Evolutionary conservation across 1,284 basidiomycete genomes (phyloP).

Genomic region (Coniferiporia weirii): DNA sequence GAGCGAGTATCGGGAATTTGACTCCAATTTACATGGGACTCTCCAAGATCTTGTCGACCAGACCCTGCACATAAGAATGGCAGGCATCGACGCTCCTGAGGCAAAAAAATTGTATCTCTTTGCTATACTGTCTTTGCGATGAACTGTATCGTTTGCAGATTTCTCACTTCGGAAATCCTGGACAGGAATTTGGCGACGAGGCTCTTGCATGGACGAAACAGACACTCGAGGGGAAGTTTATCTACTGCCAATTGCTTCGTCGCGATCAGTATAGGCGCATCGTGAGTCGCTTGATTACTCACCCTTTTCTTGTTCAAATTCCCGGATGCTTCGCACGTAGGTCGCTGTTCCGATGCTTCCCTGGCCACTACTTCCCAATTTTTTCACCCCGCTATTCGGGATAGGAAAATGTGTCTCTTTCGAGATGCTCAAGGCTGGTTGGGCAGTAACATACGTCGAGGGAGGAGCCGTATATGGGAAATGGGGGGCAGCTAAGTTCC

Average conservation of each 20-base stretch:
- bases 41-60: slow-evolving; percentile 61
- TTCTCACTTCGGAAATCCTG: slow-evolving; percentile 70
- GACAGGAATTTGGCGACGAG: slow-evolving; percentile 68
- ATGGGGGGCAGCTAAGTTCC: slow-evolving; percentile 58
- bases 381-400: slow-evolving; percentile 36
- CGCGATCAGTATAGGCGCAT: slow-evolving; percentile 81
- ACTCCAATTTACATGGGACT: background rate
- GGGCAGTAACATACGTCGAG: slow-evolving; percentile 71
- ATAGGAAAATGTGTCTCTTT: slow-evolving; percentile 56
- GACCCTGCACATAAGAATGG: slow-evolving; percentile 80
- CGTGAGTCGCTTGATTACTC: slow-evolving; percentile 38
- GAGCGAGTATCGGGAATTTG: background rate
- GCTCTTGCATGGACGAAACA: slow-evolving; percentile 66
- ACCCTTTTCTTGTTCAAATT: background rate
- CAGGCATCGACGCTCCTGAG: slow-evolving; percentile 89
- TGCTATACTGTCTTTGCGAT: background rate
- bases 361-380: slow-evolving; percentile 44
- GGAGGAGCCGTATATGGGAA: slow-evolving; percentile 74
- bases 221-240: slow-evolving; percentile 47
- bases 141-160: background rate
- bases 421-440: slow-evolving; percentile 76
- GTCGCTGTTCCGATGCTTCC: slow-evolving; percentile 58
- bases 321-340: slow-evolving; percentile 32
- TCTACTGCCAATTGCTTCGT: slow-evolving; percentile 66
- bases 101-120: slow-evolving; percentile 31